Base-by-base conservation (phyloP, 1,139 yeast genomes). In the Blastobotrys serpentis region DNA sequence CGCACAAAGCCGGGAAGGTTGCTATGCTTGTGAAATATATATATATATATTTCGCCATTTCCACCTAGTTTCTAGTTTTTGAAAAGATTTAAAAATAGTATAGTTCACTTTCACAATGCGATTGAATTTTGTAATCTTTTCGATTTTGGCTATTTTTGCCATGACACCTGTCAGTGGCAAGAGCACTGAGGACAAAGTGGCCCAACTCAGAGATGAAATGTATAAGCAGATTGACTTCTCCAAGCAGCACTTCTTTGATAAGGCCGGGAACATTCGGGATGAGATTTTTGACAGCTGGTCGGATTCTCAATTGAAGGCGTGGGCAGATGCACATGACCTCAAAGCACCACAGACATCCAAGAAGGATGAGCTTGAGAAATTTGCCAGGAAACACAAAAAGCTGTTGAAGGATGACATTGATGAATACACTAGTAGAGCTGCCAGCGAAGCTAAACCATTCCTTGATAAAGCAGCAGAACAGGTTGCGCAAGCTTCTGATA, bases 261-360 rank as follows among this genome's bases (percentile, higher is more conserved):
- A 68, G 52, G 76, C 75, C 1, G 73, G 75, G 11, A 66, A 77
- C 55, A 55, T 79, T 47, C 65, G 69, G 34, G 74, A 73, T 41
- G 72, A 70, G 29, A 72, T 78, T 14, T 71, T 79, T 54, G 74
- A 76, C 47, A 60, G 72, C 5, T 79, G 79, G 77, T 68, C 72
- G 3, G 67, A 71, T 7, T 66, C 72, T 2, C 77, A 76, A 52
- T 57, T 79, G 43, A 64, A 69, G 55, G 65, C 68, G 30, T 78
- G 82, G 81, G 66, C 77, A 42, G 69, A 69, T 46, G 59, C 66
- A 46, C 81, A 78, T 58, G 69, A 69, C 22, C 56, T 76, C 43
- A 66, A 66, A 7, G 63, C 70, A 29, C 69, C 71, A 19, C 69
- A 70, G 48, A 61, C 40, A n/a, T 52, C 63, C 17, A 66, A 65